Base-by-base conservation (phyloP, 331 rosid species). In the Telfairia occidentalis region DNA sequence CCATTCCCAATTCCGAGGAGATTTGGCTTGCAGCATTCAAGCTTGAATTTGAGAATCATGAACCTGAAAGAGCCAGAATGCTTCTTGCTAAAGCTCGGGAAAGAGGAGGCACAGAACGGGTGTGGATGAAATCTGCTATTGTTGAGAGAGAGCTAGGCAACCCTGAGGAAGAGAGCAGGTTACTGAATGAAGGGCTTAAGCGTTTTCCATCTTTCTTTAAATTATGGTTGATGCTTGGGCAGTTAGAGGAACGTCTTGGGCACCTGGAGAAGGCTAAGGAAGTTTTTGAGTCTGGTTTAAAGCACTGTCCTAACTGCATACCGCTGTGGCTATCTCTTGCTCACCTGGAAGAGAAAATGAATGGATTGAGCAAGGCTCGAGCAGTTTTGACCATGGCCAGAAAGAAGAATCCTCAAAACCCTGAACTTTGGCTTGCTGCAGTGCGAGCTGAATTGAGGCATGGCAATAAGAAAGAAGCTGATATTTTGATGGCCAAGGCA, bases 181-280 rank as follows among this genome's bases (percentile, higher is more conserved):
- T 94, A 88, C 80, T 94, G 72, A 82, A 86, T 57, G 96, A 93
- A 84, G 98, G 98, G 75, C 78, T 93, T 77, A 87, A 81, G 50
- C 89, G 79, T 37, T 92, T 90, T 82, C 90, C 94, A 63, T 86
- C 90, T 48, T 93, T 93, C 84, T 93, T 82, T 78, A 93, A 93
- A 78, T 50, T 93, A 78, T 91, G 98, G 98, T 79, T 93, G 88
- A 93, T 93, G 98, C 95, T 93, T 76, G 97, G 98, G 66, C 98
- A 91, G 74, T 83, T 84, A 43, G 92, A 87, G 80, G 90, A 87
- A 69, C 83, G 85, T 74, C 86, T 86, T 73, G 84, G 82, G 73
- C 87, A 82, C 77, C 35, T 85, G 84, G 89, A 79, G 66, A 91
- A 86, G 76, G 97, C 98, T 8, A 92, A 87, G 89, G 92, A 86